Base-by-base conservation (phyloP, 768 basidiomycete genomes). In the Hortiboletus campestris region DNA sequence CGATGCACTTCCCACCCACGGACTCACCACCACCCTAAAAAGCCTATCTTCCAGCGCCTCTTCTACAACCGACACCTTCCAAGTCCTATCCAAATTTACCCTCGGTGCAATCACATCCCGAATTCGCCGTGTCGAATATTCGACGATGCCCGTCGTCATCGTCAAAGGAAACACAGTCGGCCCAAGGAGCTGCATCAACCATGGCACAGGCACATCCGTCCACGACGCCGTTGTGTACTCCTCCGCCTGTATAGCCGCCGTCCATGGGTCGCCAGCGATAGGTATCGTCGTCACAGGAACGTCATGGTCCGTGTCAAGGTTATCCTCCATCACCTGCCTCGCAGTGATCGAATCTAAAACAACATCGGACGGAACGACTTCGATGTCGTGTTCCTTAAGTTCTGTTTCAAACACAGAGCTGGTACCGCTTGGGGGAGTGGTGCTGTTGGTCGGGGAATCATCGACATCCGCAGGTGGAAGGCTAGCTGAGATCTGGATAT, bases 121-220 rank as follows among this genome's bases (percentile, higher is more conserved):
- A 67, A 91, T 76, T 42, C 77, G 75, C 29, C 89, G 77, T 47
- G 84, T 79, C 4, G 84, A 84, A 38, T 73, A 75, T 67, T 91
- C 89, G 50, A 86, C 82, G 48, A 88, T 68, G 13, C 84, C 86
- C 2, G 83, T 73, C 3, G 73, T 75, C 67, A 88, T 85, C 5
- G 83, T 84, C 51, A 80, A 58, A 1, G 87, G 83, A 38, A 89
- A 68, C 10, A 71, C 65, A 12, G 79, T 82, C 5, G 82, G 81
- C 0, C 86, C 88, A 4, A 89, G 67, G 36, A 82, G 49, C 29
- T 68, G 62, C 52, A 76, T 58, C 51, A 84, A 66, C 36, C 61
- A 64, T 46, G 64, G 56, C 41, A 56, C 42, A 25, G 59, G 32
- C 51, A 59, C 53, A 13, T 72, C 69, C 11, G 67, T 69, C 69